Conservation (phyloP, 768 basidiomycete species). For the Obba rivulosa region DNA sequence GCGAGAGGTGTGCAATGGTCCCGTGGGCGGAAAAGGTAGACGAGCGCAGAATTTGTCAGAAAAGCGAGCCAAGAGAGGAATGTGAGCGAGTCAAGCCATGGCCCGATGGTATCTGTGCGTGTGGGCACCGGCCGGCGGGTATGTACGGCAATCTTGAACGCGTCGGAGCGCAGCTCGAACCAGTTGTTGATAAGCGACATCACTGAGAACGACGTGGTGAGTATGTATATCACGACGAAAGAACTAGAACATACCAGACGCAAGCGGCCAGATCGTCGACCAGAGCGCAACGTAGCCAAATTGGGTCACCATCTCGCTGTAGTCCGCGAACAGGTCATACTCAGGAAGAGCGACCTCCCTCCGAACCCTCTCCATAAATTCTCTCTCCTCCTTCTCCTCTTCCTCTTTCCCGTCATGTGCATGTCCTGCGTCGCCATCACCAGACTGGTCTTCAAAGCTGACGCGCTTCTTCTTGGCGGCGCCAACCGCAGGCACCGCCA, state of each 20-base stretch:
- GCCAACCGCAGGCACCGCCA: conserved; percentile 12
- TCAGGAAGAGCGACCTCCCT: conserved; percentile 74
- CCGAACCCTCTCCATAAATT: conserved; percentile 75
- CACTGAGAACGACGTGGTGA: conserved; percentile 3
- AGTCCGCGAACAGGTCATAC: conserved; percentile 82
- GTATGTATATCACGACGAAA: not conserved
- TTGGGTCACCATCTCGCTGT: conserved; percentile 94
- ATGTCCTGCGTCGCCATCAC: not conserved
- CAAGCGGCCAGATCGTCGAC: conserved; percentile 92
- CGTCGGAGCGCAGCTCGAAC: conserved; percentile 88
- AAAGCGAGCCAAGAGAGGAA: conserved; percentile 89
- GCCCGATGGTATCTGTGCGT: conserved; percentile 89
- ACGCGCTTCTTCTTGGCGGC: conserved; percentile 56
- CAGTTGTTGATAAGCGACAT: conserved; percentile 92
- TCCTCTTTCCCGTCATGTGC: conserved; percentile 11
- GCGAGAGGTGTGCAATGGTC: conserved; percentile 22
- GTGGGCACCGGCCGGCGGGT: conserved; percentile 77
- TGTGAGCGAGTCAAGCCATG: conserved; percentile 86
- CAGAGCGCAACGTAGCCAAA: conserved; percentile 92
- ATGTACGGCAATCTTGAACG: conserved; percentile 90
- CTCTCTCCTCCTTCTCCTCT: conserved; percentile 56
- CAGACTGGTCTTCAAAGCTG: conserved; percentile 63
- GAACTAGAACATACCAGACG: conserved; percentile 48
- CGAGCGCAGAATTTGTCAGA: conserved; percentile 83
- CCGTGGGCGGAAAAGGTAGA: conserved; percentile 78